Evolutionary conservation across 202 grass and related monocot species (phyloP).

Genomic region (Zizania palustris): DNA sequence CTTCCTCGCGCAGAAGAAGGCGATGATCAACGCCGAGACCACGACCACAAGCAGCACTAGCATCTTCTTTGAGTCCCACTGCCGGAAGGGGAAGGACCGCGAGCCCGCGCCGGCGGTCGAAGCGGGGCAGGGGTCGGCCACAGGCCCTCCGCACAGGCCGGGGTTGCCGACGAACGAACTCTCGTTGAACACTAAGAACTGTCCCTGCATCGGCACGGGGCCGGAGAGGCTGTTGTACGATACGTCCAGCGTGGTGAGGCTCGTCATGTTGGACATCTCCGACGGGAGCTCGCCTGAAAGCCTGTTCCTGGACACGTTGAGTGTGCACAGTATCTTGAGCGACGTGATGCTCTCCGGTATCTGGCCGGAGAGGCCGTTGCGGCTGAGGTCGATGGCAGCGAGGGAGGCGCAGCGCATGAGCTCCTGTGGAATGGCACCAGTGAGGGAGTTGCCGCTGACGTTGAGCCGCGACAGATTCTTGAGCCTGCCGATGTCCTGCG

Average conservation of each 20-base stretch:
- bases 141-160: slow-evolving; percentile 48
- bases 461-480: slow-evolving; percentile 64
- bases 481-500: slow-evolving; percentile 67
- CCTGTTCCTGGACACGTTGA: slow-evolving; percentile 74
- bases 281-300: slow-evolving; percentile 61
- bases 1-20: slow-evolving; percentile 37
- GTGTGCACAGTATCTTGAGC: slow-evolving; percentile 70
- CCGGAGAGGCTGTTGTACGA: slow-evolving; percentile 75
- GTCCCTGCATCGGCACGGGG: slow-evolving; percentile 56
- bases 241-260: slow-evolving; percentile 77
- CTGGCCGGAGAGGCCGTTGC: slow-evolving; percentile 64
- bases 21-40: neutral
- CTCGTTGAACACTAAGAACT: slow-evolving; percentile 81
- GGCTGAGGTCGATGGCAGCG: slow-evolving; percentile 66
- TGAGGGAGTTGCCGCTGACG: slow-evolving; percentile 70
- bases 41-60: slow-evolving; percentile 39
- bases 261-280: slow-evolving; percentile 70
- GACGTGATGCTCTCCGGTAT: slow-evolving; percentile 64
- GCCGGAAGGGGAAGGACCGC: neutral
- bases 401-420: slow-evolving; percentile 62
- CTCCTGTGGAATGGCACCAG: slow-evolving; percentile 61
- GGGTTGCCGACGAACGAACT: slow-evolving; percentile 80
- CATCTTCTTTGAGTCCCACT: slow-evolving; percentile 44
- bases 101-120: neutral
- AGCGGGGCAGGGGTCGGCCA: neutral